Base-by-base conservation (phyloP, 169 alveolate genomes). In the Eimeria acervulina region DNA sequence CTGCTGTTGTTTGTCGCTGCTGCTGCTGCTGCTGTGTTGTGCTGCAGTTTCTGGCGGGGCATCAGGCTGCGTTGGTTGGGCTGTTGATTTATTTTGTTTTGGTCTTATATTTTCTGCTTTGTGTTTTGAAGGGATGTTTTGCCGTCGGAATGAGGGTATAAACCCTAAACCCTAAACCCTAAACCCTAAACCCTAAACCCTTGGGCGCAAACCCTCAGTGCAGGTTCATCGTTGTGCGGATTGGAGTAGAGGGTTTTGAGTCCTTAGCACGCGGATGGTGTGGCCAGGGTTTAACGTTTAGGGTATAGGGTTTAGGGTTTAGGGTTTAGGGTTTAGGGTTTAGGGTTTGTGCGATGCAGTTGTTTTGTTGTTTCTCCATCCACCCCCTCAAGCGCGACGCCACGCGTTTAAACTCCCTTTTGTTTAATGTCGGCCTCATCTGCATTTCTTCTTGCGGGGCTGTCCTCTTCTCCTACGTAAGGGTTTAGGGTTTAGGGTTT, bases 351-450 rank as follows among this genome's bases (percentile, higher is more conserved):
- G 2, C n/a, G 28, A 5, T 88, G 36, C 84, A 88, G 94, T 23
- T 88, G 13, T 88, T 88, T 40, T 88, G 81, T 51, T 33, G 61
- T 44, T 31, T 88, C 28, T 78, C 81, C 7, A 68, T 88, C 40
- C 94, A 88, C 84, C 94, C 94, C 19, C 61, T 88, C 68, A 6
- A 42, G 61, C 61, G 66, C 10, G 94, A 88, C 84, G 94, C 44
- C 23, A 88, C 94, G 38, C 94, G 66, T 19, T 36, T 88, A 52
- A 88, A 88, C 59, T 88, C 94, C 2, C 31, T 88, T 36, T 74
- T 88, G 33, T 88, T 88, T 81, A 88, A 88, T 81, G 94, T 88
- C 66, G 94, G 61, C 84, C 94, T 88, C 42, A 55, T 88, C 21
- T 42, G 61, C 8, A 40, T 88, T 63, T 88, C 94, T 28, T n/a